Base-by-base conservation (phyloP, 2,329 filamentous ascomycete genomes). In the Sphaerulina vaccinii region DNA sequence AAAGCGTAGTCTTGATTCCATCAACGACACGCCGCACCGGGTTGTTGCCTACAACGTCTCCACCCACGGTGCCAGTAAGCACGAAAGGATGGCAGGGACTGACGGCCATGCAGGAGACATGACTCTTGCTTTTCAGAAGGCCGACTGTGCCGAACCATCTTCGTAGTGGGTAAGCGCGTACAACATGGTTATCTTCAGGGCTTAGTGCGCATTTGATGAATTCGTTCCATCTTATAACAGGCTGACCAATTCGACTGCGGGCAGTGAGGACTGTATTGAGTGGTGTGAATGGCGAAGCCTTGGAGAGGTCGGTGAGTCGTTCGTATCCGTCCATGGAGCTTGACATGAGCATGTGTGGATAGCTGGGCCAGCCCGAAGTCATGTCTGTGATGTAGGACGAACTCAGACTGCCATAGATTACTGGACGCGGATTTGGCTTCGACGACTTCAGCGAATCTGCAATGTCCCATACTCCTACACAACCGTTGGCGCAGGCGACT, bases 401-500 rank as follows among this genome's bases (percentile, higher is more conserved):
- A 51, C 76, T 70, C 1, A 77, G 53, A 29, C 65, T 61, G 57
- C 70, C 68, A 62, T 75, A 76, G 29, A 76, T 68, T 61, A 70
- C 69, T 3, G 77, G 76, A 11, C 63, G 65, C 11, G 22, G 21
- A n/a, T 56, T 65, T 50, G 57, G 55, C 49, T 62, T 52, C n/a
- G 57, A 45, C 51, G 44, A 35, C 16, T 35, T 35, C 33, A 56
- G 38, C 22, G 45, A 46, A 4, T 51, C 45, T 2, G 49, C 74
- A 68, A 73, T 48, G 54, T 73, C 77, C 73, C 77, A 85, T 19
- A 83, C 67, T 3, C 74, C 77, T 3, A 84, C 67, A 49, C 72
- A 79, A 2, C 82, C 83, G 57, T 81, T 77, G 6, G 81, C 75
- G 47, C 76, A 79, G 23, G 77, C 79, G 16, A 78, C 77, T 2